These are phyloP conservation scores for Aegilops sharonensis DNA, from an alignment of 176 grass and related monocot species.

Conservation along the genomic window DNA sequence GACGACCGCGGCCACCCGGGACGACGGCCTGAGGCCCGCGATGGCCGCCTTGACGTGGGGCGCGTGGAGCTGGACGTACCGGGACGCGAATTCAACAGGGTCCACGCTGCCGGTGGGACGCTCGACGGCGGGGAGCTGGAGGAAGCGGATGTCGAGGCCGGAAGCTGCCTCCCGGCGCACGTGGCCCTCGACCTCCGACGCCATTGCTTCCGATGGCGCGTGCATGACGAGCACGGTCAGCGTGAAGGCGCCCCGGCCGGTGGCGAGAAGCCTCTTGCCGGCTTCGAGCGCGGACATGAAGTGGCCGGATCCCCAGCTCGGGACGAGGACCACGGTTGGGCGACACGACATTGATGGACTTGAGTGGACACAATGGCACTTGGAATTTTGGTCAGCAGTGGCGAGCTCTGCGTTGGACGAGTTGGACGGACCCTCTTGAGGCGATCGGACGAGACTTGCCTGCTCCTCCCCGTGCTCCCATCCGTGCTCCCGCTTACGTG, in stretches of 20 bases:
- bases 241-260: constrained; percentile 22
- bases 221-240: constrained; percentile 33
- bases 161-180: constrained; percentile 9
- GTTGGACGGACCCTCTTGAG: too few relatives aligned
- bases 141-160: constrained; percentile 19
- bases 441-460: too few relatives aligned
- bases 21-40: neutral
- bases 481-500: too few relatives aligned
- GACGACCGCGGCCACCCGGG: constrained; percentile 21
- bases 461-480: too few relatives aligned
- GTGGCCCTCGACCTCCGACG: neutral
- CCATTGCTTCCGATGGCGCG: neutral
- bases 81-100: constrained; percentile 1
- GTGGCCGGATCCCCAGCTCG: constrained; percentile 29
- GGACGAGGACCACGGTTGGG: constrained; percentile 32
- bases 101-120: constrained; percentile 8
- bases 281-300: constrained; percentile 36
- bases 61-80: constrained; percentile 3
- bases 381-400: neutral
- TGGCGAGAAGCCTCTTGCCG: constrained; percentile 32
- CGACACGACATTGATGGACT: neutral
- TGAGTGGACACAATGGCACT: neutral
- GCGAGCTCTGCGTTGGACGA: neutral
- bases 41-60: constrained; percentile 37
- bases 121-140: constrained; percentile 33